Base-by-base conservation (phyloP, 441 rosid genomes). In the Gossypium lobatum region DNA sequence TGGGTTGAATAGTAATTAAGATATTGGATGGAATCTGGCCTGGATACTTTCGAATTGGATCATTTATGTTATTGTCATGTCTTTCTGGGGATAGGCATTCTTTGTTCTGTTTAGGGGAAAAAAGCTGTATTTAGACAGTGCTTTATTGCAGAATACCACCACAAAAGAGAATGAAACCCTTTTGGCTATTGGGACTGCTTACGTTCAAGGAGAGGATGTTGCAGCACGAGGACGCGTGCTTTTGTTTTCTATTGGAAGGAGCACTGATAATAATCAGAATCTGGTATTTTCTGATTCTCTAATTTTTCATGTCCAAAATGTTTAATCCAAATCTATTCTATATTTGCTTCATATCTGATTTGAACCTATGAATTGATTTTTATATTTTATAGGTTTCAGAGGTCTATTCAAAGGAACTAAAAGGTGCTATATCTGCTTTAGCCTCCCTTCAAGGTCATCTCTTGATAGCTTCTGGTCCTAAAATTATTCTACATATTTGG, bases 151-250 rank as follows among this genome's bases (percentile, higher is more conserved):
- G 99, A 95, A 95, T 80, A 79, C 91, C 73, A 84, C 79, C 76
- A 95, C 95, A 58, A 80, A 83, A 76, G 98, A 93, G 79, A 95
- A 93, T 77, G 98, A 95, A 76, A 87, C 91, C 31, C 88, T 93
- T 77, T 83, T 95, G 80, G 98, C 98, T 58, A 77, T 92, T 82
- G 99, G 98, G 73, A 95, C 99, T 80, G 98, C 98, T 42, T 95
- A 93, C 75, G 94, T 89, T 77, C 99, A 95, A 87, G 98, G 99
- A 78, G 99, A 95, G 91, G 99, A 93, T 88, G 99, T 95, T 78
- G 99, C 98, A 58, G 98, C 92, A 61, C 91, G 98, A 81, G 98
- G 99, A 42, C 98, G 98, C 50, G 88, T 95, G 59, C 88, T 95
- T 78, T 85, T 95, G 79, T 95, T 82, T 85, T 90, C 99, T 50